Base-by-base conservation (phyloP, 352 stramenopile genomes). In the Phytopythium boreale region DNA sequence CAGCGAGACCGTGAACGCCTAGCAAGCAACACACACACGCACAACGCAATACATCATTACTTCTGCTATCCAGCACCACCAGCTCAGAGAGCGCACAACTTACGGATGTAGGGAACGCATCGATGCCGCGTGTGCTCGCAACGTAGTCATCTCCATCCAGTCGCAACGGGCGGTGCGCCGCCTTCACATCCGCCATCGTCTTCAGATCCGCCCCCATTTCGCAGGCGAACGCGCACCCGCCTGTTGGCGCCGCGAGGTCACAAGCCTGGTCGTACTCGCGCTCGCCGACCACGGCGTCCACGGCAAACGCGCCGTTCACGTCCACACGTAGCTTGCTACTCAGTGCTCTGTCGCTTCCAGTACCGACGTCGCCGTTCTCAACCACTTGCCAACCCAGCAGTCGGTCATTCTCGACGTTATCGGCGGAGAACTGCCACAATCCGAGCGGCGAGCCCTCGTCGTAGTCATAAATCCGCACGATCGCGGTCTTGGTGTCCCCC, bases 191-290 rank as follows among this genome's bases (percentile, higher is more conserved):
- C 10, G 39, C n/a, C 1, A 49, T 64, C 4, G 69, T 70, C 5
- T 55, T 51, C 14, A 88, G 51, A 20, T 63, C 72, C 19, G 64
- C 76, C 5, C 82, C 80, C 34, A 86, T 27, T 43, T 79, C 79
- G 64, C 84, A 92, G 5, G 72, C 60, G 55, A 80, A 89, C 5
- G 49, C 53, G 59, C 84, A 92, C 29, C 71, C 67, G 4, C 78
- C 77, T 39, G 68, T 86, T 6, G 84, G 81, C 0, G 80, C 69
- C 29, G 79, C 84, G 5, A 86, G 50, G 53, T 92, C 84, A 29
- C 84, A 91, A 39, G 77, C 72, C 20, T 90, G 64, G 55, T 92
- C 64, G 64, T 92, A 92, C 61, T 92, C 84, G 5, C 61, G 67
- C 20, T 86, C 72, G 19, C 78, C 82, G 37, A 90, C 63, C 12